Conservation (phyloP, 257 asterid species). For the Mentha longifolia region DNA sequence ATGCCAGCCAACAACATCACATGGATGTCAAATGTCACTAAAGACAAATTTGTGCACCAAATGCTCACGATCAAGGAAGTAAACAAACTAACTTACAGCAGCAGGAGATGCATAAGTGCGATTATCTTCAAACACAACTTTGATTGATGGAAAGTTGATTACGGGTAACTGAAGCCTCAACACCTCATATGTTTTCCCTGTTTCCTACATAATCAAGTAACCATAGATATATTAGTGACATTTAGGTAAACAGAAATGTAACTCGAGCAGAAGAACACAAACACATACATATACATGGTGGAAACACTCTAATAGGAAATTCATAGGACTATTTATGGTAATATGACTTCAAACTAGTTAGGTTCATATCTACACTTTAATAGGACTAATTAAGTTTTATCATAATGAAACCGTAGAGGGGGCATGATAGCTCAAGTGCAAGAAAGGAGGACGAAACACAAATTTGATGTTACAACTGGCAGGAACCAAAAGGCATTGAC, state of each 20-base stretch:
- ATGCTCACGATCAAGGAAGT: constrained; percentile 19
- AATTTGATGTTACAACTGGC: constrained; percentile 6
- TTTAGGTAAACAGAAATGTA: constrained; percentile 19
- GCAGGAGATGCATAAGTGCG: constrained; percentile 89
- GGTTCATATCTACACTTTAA: neutral
- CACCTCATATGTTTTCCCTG: constrained; percentile 82
- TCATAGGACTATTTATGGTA: neutral
- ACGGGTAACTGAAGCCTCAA: constrained; percentile 88
- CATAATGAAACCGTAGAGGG: neutral
- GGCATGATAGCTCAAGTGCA: neutral
- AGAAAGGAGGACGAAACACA: constrained; percentile 8
- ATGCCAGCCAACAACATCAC: constrained; percentile 26
- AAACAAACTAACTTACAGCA: constrained; percentile 66
- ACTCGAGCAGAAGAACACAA: constrained; percentile 23
- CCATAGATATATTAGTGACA: constrained; percentile 33
- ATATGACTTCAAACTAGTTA: neutral
- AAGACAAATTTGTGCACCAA: constrained; percentile 13
- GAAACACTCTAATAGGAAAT: neutral
- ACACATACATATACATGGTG: too few species aligned
- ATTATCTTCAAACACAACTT: constrained; percentile 85
- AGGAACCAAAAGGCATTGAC: constrained; percentile 2
- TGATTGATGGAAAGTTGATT: constrained; percentile 63
- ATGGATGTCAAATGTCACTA: constrained; percentile 10
- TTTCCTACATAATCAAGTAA: constrained; percentile 65
- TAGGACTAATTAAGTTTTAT: neutral